Evolutionary conservation across 2,329 filamentous ascomycete species (phyloP).

Genomic region (Aspergillus sp.): DNA sequence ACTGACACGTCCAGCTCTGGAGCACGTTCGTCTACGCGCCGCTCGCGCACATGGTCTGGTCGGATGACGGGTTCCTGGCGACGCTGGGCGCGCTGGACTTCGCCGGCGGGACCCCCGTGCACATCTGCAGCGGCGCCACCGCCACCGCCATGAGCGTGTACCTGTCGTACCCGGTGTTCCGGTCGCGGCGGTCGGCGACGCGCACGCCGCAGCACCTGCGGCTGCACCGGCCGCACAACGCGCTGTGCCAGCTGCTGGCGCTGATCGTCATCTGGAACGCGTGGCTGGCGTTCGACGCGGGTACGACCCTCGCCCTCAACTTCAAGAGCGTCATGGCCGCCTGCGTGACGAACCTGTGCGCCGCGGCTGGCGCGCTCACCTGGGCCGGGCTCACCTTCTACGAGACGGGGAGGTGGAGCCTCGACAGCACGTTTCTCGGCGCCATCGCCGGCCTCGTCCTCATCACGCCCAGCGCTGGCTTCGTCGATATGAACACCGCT

Average conservation of each 20-base stretch:
- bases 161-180: constrained; percentile 50
- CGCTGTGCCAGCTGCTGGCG: constrained; percentile 48
- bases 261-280: constrained; percentile 53
- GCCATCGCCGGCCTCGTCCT: constrained; percentile 54
- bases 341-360: constrained; percentile 51
- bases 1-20: constrained; percentile 39
- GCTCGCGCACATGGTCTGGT: constrained; percentile 51
- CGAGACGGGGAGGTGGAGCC: constrained; percentile 46
- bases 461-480: constrained; percentile 52
- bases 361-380: constrained; percentile 47
- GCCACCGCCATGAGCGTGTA: constrained; percentile 47
- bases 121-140: constrained; percentile 46
- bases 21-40: constrained; percentile 51
- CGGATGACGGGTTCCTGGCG: constrained; percentile 44
- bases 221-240: constrained; percentile 50
- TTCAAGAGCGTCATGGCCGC: constrained; percentile 53
- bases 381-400: constrained; percentile 48
- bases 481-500: constrained; percentile 51
- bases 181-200: constrained; percentile 43
- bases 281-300: constrained; percentile 53
- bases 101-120: constrained; percentile 46
- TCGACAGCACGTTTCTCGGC: constrained; percentile 53
- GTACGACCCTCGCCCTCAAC: constrained; percentile 49
- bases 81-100: constrained; percentile 48
- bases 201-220: constrained; percentile 49